Evolutionary conservation across 768 basidiomycete species (phyloP).

Genomic region (Naganishia randhawae): DNA sequence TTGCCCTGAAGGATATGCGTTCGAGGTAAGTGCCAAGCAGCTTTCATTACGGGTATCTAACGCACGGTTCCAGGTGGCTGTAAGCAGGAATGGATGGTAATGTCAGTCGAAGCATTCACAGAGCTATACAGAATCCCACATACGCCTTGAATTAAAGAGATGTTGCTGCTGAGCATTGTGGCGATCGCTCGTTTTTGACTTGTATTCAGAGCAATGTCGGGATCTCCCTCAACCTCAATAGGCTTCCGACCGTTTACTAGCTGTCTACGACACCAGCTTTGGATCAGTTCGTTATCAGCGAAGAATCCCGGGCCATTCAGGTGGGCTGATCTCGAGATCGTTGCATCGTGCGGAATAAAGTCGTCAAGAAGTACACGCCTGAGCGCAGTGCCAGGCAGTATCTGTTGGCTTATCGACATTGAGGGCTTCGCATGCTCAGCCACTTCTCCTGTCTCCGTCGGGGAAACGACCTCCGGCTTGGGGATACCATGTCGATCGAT

Average conservation of each 20-base stretch:
- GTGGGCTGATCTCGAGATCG: constrained; percentile 13
- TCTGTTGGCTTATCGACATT: constrained; percentile 37
- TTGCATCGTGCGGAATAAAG: constrained; percentile 30
- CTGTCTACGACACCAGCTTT: constrained; percentile 76
- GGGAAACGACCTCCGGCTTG: neutral
- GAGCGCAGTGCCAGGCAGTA: constrained; percentile 68
- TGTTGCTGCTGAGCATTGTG: constrained; percentile 72
- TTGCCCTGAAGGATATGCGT: constrained; percentile 62
- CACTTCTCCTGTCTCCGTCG: neutral
- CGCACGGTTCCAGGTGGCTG: constrained; percentile 40
- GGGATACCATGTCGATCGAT: constrained; percentile 30
- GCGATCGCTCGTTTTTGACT: constrained; percentile 81
- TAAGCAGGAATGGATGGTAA: neutral
- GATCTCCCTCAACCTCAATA: constrained; percentile 72
- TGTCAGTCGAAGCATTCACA: constrained; percentile 22
- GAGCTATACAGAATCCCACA: constrained; percentile 46
- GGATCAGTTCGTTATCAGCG: constrained; percentile 67
- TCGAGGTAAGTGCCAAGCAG: constrained; percentile 16
- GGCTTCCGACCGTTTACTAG: constrained; percentile 55
- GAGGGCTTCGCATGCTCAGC: neutral
- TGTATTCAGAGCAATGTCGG: constrained; percentile 64
- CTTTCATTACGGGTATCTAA: neutral
- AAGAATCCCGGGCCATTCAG: constrained; percentile 56
- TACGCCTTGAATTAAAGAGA: constrained; percentile 84
- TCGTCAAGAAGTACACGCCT: constrained; percentile 65